Percentiles rank a stretch among this genome's conserved stretches.
Evolutionary conservation across 495 filamentous ascomycete species (phyloP).

Genomic region (Rhizodiscina lignyota): DNA sequence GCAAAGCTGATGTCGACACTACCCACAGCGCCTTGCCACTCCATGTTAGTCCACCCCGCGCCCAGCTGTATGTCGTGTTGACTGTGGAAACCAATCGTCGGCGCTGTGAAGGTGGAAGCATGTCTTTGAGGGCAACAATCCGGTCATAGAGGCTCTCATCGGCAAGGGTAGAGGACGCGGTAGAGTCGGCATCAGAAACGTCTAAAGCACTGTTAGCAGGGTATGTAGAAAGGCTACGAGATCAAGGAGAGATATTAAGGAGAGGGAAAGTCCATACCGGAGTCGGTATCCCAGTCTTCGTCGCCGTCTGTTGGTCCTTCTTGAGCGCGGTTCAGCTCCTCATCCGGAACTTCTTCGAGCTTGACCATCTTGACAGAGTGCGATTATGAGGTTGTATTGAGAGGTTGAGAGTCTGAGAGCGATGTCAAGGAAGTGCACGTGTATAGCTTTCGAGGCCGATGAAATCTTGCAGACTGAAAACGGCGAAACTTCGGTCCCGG

Average conservation of each 20-base stretch:
- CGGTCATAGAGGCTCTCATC: constrained; percentile 62
- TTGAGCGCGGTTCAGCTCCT: constrained; percentile 67
- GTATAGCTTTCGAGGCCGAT: no score
- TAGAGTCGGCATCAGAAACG: constrained; percentile 16
- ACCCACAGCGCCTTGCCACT: constrained; percentile 77
- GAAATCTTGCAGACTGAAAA: no score
- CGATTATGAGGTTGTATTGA: no score
- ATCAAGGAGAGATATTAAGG: constrained; percentile 6
- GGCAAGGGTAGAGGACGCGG: constrained; percentile 22
- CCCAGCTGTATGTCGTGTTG: constrained; percentile 34
- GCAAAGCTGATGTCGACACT: constrained; percentile 66
- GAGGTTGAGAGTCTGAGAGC: no score
- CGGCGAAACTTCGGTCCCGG: no score
- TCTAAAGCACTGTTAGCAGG: no score
- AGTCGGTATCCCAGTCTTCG: constrained; percentile 68
- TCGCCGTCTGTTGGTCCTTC: constrained; percentile 65
- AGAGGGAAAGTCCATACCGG: constrained; percentile 36
- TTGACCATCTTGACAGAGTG: constrained; percentile 87
- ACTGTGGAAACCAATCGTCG: constrained; percentile 45
- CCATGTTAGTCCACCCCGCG: constrained; percentile 33
- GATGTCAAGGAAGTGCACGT: no score
- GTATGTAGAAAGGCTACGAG: not conserved
- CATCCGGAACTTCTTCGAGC: constrained; percentile 88
- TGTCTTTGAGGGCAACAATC: constrained; percentile 73
- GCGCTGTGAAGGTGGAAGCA: constrained; percentile 71